Evolutionary conservation across 2,329 filamentous ascomycete species (phyloP).

Genomic region (Penicillium nordicum): DNA sequence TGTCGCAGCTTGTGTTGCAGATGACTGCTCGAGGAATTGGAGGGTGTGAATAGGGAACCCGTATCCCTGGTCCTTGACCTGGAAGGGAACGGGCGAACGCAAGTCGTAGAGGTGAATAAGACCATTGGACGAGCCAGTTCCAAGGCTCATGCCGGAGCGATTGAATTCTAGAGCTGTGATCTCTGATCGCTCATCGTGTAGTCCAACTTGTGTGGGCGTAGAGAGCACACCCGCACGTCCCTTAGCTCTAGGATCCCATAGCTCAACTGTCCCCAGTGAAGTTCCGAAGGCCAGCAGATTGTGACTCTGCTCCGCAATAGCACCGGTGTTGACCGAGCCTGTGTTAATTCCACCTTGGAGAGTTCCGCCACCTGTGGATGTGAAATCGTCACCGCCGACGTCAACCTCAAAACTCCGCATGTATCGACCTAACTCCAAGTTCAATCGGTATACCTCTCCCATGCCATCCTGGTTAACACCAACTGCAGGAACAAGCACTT

Average conservation of each 20-base stretch:
- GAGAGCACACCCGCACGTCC: slow-evolving; percentile 75
- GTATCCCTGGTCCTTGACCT: slow-evolving; percentile 94
- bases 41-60: slow-evolving; percentile 89
- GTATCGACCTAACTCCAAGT: slow-evolving; percentile 86
- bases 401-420: slow-evolving; percentile 93
- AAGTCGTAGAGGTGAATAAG: slow-evolving; percentile 89
- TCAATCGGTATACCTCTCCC: slow-evolving; percentile 90
- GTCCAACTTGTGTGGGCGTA: slow-evolving; percentile 45
- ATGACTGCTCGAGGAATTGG: slow-evolving; percentile 62
- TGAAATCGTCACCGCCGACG: slow-evolving; percentile 76
- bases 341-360: slow-evolving; percentile 83
- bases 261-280: slow-evolving; percentile 89
- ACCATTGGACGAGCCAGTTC: slow-evolving; percentile 82
- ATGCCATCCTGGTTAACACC: slow-evolving; percentile 80
- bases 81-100: slow-evolving; percentile 76
- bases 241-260: slow-evolving; percentile 88
- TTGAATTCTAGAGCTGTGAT: slow-evolving; percentile 87
- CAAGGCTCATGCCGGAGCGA: slow-evolving; percentile 76
- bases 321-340: slow-evolving; percentile 80
- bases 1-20: slow-evolving; percentile 67
- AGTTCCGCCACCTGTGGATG: slow-evolving; percentile 63
- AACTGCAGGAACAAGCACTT: slow-evolving; percentile 82
- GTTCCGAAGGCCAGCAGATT: slow-evolving; percentile 92
- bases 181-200: slow-evolving; percentile 50
- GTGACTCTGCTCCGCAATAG: slow-evolving; percentile 83